These are phyloP conservation scores for Aquanectria penicillioides DNA, from an alignment of 2,329 filamentous ascomycete species.

Conservation along the genomic window DNA sequence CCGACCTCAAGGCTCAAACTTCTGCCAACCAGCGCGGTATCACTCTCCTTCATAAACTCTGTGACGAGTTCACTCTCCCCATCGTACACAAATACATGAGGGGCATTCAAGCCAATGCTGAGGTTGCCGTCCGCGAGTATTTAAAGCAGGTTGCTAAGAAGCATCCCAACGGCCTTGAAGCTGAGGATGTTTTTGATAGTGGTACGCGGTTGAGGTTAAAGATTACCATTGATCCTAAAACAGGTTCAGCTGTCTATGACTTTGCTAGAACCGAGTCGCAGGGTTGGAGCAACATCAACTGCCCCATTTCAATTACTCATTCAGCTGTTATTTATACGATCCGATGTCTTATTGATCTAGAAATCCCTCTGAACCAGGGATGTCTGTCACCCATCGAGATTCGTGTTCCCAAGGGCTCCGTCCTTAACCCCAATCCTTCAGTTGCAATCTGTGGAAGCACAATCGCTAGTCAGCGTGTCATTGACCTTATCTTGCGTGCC, in stretches of 20 bases:
- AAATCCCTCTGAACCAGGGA: conserved; percentile 53
- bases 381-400: conserved; percentile 49
- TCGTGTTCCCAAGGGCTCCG: conserved; percentile 42
- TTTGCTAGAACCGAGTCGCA: conserved; percentile 50
- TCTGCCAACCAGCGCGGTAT: conserved; percentile 55
- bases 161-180: conserved; percentile 35
- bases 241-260: conserved; percentile 49
- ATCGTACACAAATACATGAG: conserved; percentile 50
- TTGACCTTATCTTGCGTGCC: conserved; percentile 46
- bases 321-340: conserved; percentile 53
- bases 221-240: conserved; percentile 43
- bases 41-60: conserved; percentile 44
- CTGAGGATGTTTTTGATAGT: conserved; percentile 49
- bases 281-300: conserved; percentile 49
- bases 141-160: conserved; percentile 57
- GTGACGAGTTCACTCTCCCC: conserved; percentile 45
- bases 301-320: conserved; percentile 49
- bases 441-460: conserved; percentile 70
- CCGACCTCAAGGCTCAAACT: conserved; percentile 55
- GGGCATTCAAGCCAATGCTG: conserved; percentile 50
- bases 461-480: conserved; percentile 46
- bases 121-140: conserved; percentile 46
- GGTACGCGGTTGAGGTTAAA: conserved; percentile 48
- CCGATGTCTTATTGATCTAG: conserved; percentile 46
- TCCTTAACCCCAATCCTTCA: conserved; percentile 47